Conservation (phyloP, 202 grass and related monocot genomes). For the Panicum virgatum region DNA sequence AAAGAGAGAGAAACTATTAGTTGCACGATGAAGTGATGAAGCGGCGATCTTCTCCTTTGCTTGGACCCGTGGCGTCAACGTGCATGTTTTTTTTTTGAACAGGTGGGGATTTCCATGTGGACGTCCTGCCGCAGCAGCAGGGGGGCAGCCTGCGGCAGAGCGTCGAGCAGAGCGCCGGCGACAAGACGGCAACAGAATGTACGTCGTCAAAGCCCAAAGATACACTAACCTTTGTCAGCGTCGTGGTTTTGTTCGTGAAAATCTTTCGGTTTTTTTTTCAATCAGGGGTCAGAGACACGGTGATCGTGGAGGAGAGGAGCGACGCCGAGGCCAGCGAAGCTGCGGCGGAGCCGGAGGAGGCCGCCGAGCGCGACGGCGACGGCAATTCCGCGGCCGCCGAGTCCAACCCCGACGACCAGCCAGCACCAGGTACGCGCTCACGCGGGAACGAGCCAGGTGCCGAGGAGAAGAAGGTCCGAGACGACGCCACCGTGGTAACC, state of each 20-base stretch:
- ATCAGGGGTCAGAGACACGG: conserved; percentile 46
- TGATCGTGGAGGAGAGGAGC: conserved; percentile 43
- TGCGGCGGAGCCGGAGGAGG: neutral
- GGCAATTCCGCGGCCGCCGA: neutral
- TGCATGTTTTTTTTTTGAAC: neutral
- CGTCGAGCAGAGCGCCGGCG: neutral
- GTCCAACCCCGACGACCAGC: conserved; percentile 18
- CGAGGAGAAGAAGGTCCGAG: neutral
- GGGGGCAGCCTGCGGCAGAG: neutral
- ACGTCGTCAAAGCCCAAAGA: too few species aligned
- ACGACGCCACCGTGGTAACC: conserved; percentile 21
- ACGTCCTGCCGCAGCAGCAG: conserved; percentile 24
- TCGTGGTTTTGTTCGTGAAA: too few species aligned
- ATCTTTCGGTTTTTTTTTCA: neutral
- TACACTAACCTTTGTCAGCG: too few species aligned
- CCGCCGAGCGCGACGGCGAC: neutral
- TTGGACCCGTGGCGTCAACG: neutral
- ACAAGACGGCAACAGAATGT: conserved; percentile 47
- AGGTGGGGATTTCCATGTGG: conserved; percentile 41
- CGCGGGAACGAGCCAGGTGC: neutral
- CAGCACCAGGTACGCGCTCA: conserved; percentile 7
- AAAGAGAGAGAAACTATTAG: too few species aligned
- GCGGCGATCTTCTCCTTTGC: neutral
- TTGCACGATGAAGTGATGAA: neutral
- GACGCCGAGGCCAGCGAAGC: neutral